Evolutionary conservation across 2,329 filamentous ascomycete genomes (phyloP).

Genomic region (Paecilomyces formosus): DNA sequence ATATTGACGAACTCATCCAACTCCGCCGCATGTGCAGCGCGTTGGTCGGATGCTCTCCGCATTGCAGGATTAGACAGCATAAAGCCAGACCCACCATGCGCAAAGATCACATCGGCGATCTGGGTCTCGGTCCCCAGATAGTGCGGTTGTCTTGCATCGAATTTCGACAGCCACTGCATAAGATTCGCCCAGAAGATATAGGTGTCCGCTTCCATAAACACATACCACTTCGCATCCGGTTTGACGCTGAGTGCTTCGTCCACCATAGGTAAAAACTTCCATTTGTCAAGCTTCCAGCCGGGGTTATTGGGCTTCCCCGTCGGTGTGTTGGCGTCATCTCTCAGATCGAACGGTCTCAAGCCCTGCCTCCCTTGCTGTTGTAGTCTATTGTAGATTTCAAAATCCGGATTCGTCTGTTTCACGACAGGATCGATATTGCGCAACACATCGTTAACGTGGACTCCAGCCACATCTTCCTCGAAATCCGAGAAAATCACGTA

Average conservation of each 20-base stretch:
- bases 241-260: conserved; percentile 39
- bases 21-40: conserved; percentile 31
- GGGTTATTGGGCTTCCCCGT: conserved; percentile 40
- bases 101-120: conserved; percentile 45
- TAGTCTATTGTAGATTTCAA: conserved; percentile 45
- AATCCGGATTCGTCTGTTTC: conserved; percentile 37
- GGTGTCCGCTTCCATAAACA: conserved; percentile 54
- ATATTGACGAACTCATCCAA: conserved; percentile 40
- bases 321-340: conserved; percentile 31
- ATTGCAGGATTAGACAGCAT: conserved; percentile 45
- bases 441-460: conserved; percentile 45
- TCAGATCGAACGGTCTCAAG: conserved; percentile 29
- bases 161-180: conserved; percentile 44
- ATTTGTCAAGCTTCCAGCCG: conserved; percentile 49
- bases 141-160: conserved; percentile 40
- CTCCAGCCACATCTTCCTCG: conserved; percentile 44
- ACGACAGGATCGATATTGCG: conserved; percentile 35
- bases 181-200: conserved; percentile 49
- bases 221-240: conserved; percentile 49
- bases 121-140: conserved; percentile 50
- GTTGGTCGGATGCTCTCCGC: conserved; percentile 36
- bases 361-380: conserved; percentile 35
- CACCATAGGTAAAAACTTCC: conserved; percentile 51
- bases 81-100: conserved; percentile 48
- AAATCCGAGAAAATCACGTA: conserved; percentile 54